Evolutionary conservation across 1,284 basidiomycete genomes (phyloP).

Genomic region (Boletus mariae): DNA sequence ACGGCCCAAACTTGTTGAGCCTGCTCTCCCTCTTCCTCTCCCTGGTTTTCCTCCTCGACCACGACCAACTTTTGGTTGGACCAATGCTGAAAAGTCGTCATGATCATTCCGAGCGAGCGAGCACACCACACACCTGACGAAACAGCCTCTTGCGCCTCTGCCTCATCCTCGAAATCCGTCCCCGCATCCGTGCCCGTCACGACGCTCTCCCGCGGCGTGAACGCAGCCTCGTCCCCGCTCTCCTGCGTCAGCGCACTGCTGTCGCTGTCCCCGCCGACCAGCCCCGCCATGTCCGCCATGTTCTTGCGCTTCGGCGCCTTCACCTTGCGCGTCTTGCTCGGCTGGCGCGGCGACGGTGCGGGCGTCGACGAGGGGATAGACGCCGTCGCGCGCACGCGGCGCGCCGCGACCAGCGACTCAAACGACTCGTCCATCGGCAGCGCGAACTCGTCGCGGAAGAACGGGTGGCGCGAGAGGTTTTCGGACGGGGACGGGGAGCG

Average conservation of each 20-base stretch:
- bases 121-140: constrained; percentile 47
- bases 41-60: constrained; percentile 26
- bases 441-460: constrained; percentile 64
- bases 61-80: constrained; percentile 21
- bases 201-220: constrained; percentile 57
- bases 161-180: constrained; percentile 64
- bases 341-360: constrained; percentile 40
- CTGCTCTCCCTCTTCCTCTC: constrained; percentile 29
- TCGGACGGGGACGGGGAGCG: constrained; percentile 63
- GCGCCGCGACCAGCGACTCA: constrained; percentile 53
- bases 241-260: constrained; percentile 77
- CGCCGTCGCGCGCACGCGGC: constrained; percentile 60
- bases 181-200: constrained; percentile 68
- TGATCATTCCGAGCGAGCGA: neutral
- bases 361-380: constrained; percentile 57
- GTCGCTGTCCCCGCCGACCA: constrained; percentile 74
- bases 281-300: constrained; percentile 54
- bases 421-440: constrained; percentile 58
- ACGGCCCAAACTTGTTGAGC: constrained; percentile 23
- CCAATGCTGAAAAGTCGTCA: constrained; percentile 22
- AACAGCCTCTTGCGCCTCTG: constrained; percentile 47
- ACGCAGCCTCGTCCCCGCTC: constrained; percentile 63
- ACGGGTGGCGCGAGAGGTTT: constrained; percentile 63
- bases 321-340: constrained; percentile 27
- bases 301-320: constrained; percentile 27